phyloP scores from a whole-genome alignment of 768 basidiomycete species.

The Leucocoprinus sp. region DNA sequence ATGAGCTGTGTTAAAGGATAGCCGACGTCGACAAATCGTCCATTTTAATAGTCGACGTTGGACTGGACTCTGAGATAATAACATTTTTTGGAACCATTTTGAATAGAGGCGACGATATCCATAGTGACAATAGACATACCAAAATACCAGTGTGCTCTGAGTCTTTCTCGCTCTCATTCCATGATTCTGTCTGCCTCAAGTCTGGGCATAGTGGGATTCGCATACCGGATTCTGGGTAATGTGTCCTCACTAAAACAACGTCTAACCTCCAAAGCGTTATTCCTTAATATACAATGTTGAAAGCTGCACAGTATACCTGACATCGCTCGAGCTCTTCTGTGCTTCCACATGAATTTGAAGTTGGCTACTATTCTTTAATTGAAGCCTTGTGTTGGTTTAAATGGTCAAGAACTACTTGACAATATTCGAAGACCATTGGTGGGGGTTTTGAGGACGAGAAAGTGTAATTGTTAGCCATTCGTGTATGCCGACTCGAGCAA shows the following conservation, averaged over 20 bases:
- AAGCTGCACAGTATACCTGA: conserved; percentile 39
- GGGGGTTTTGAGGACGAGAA: conserved; percentile 6
- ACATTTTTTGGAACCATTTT: not conserved
- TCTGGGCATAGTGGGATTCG: conserved; percentile 59
- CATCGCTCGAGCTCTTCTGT: conserved; percentile 68
- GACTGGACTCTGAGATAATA: conserved; percentile 23
- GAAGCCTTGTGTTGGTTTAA: conserved; percentile 44
- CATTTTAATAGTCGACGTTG: conserved; percentile 40
- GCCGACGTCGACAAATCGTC: conserved; percentile 61
- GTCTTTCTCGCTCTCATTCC: conserved; percentile 45
- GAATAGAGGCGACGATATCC: not conserved
- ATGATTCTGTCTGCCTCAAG: conserved; percentile 48
- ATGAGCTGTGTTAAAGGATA: conserved; percentile 65
- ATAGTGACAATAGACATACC: conserved; percentile 48
- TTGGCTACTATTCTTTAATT: conserved; percentile 38
- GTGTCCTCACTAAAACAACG: conserved; percentile 77
- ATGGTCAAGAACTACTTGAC: conserved; percentile 40
- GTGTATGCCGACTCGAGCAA: not conserved
- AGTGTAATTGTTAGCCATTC: conserved; percentile 9
- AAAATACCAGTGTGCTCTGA: conserved; percentile 58
- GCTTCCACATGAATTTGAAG: conserved; percentile 50
- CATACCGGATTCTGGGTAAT: conserved; percentile 70
- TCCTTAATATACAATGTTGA: not conserved
- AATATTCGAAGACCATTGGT: conserved; percentile 25
- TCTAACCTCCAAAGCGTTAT: conserved; percentile 26